Base-by-base conservation (phyloP, 495 filamentous ascomycete species). In the Penicillium verhagenii region DNA sequence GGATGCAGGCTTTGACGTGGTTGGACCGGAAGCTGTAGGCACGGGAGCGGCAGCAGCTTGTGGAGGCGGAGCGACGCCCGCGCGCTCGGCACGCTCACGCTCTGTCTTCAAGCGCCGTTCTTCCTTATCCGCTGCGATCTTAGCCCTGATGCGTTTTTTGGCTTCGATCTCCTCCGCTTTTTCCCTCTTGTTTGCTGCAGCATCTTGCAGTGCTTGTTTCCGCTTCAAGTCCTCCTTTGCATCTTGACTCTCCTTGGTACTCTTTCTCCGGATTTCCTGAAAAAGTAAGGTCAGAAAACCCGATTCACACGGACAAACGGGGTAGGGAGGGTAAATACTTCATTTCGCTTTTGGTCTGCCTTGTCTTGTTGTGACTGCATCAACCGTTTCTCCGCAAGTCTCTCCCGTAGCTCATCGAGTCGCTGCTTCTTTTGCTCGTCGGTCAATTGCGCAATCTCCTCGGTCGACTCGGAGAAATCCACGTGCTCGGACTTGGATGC, bases 391-490 rank as follows among this genome's bases (percentile, higher is more conserved):
- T 78, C 89, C 40, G 83, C 84, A 18, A 92, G 74, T 63, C 84
- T 89, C 57, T 82, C 75, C 38, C 85, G 78, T 24, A 97, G 79
- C 56, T 93, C 90, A 48, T 82, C 79, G 13, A 99, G 80, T 51
- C 80, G 85, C 20, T 82, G 79, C 63, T 88, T 86, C 74, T 92
- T 96, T 74, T 99, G 87, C 59, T 96, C 92, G 55, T 92, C 91
- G 0, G 90, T 97, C 60, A 99, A 78, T 1, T 93, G 91, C 2
- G 88, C 85, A 51, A 97, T 84, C 62, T 94, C 90, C 58, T 96
- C 93, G 2, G 87, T 92, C 0, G 91, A 96, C 68, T 99, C 91
- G 13, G 88, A 82, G 67, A 99, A 99, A 64, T 97, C 87, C n/a
- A 81, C 79, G 71, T 99, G 94, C 43, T 88, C 85, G 4, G 89